Evolutionary conservation across 129 eudicot genomes (phyloP).

Genomic region (Arctium lappa): DNA sequence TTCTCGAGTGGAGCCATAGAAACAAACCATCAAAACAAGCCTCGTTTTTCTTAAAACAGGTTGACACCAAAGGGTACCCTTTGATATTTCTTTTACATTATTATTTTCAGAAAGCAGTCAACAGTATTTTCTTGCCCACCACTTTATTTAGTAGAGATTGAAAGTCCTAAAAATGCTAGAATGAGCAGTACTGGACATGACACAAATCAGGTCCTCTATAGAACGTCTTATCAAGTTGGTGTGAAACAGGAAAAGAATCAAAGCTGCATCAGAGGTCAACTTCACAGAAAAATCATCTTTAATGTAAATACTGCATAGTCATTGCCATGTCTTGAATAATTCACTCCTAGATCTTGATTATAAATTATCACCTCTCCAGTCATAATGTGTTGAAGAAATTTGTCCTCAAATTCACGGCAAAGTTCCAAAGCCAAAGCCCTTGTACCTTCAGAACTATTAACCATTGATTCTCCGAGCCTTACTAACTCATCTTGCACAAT

Average conservation of each 20-base stretch:
- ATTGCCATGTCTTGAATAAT: neutral
- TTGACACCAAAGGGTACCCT: too few species aligned
- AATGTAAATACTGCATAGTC: neutral
- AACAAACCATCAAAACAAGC: too few species aligned
- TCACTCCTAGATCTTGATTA: neutral
- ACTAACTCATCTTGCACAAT: conserved; percentile 89
- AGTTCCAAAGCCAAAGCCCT: conserved; percentile 97
- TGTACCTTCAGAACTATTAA: conserved; percentile 90
- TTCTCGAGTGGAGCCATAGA: too few species aligned
- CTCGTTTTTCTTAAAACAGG: too few species aligned
- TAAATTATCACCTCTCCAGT: conserved; percentile 80
- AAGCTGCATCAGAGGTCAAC: neutral
- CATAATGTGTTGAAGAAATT: conserved; percentile 88
- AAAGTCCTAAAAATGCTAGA: too few species aligned
- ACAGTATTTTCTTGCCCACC: neutral
- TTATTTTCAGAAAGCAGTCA: neutral
- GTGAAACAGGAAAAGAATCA: neutral
- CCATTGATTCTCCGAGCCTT: conserved; percentile 97
- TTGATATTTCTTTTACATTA: too few species aligned
- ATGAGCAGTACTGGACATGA: neutral
- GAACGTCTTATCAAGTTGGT: neutral
- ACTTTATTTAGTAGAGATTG: neutral
- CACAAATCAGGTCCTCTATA: neutral
- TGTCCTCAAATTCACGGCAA: conserved; percentile 99
- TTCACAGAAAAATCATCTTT: neutral